These are phyloP conservation scores for Cyphellophora europaea DNA, from an alignment of 2,329 filamentous ascomycete species.

Conservation along the genomic window DNA sequence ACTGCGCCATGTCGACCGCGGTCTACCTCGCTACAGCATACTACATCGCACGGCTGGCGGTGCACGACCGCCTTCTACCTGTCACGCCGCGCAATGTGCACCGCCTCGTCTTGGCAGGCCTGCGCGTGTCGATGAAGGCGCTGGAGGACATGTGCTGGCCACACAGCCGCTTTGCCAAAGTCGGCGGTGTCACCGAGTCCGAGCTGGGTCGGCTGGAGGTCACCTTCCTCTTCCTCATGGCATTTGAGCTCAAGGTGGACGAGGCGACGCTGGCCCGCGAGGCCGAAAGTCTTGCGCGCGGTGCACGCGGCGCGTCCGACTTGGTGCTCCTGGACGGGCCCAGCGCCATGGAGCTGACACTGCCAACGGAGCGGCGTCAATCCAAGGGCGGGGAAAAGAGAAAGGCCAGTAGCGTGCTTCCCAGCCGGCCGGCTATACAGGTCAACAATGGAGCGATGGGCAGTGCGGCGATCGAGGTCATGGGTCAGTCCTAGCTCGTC, in stretches of 20 bases:
- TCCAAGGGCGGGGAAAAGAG: slow-evolving; percentile 13
- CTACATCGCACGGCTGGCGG: slow-evolving; percentile 76
- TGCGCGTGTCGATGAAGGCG: slow-evolving; percentile 86
- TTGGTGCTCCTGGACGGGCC: slow-evolving; percentile 6
- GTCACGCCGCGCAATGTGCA: slow-evolving; percentile 81
- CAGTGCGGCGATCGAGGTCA: not conserved
- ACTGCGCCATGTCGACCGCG: slow-evolving; percentile 86
- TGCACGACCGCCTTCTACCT: slow-evolving; percentile 66
- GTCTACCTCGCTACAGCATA: slow-evolving; percentile 84
- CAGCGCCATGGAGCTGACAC: slow-evolving; percentile 8
- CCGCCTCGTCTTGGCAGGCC: slow-evolving; percentile 70
- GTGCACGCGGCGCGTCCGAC: slow-evolving; percentile 15
- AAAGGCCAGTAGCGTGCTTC: slow-evolving; percentile 17
- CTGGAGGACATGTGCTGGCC: slow-evolving; percentile 87
- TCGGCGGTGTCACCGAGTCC: slow-evolving; percentile 74
- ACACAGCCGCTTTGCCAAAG: slow-evolving; percentile 72
- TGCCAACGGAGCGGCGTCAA: slow-evolving; percentile 7
- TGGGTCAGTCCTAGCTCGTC: not conserved
- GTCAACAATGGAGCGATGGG: not conserved
- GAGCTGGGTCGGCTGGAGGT: slow-evolving; percentile 83
- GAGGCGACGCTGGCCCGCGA: slow-evolving; percentile 45
- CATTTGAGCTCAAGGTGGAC: slow-evolving; percentile 67
- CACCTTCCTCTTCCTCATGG: slow-evolving; percentile 76
- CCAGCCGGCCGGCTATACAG: slow-evolving; percentile 11
- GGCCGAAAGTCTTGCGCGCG: slow-evolving; percentile 31